Evolutionary conservation across 2,329 filamentous ascomycete genomes (phyloP).

Genomic region (Colletotrichum tofieldiae): DNA sequence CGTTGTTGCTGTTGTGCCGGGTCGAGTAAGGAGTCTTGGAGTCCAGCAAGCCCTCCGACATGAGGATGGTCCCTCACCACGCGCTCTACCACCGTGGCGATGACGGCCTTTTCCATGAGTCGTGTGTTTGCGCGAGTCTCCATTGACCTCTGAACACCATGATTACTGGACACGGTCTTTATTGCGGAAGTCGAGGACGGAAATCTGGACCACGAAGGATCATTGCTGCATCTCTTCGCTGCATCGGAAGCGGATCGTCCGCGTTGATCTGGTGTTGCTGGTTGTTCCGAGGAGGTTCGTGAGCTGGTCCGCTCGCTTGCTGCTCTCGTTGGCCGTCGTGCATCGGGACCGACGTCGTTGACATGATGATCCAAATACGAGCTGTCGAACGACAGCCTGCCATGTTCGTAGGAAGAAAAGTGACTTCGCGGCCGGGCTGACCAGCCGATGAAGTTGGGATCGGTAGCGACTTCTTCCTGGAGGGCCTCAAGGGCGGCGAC

Average conservation of each 20-base stretch:
- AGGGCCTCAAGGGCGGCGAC: conserved; percentile 37
- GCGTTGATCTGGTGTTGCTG: background rate
- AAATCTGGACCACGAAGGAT: conserved; percentile 15
- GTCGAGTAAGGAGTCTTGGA: background rate
- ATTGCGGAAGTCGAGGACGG: background rate
- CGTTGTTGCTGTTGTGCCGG: background rate
- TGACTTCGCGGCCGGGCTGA: conserved; percentile 41
- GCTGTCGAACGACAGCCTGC: conserved; percentile 10
- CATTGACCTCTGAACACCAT: background rate
- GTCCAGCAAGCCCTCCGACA: background rate
- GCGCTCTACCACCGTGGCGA: conserved; percentile 6
- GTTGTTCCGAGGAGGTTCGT: background rate
- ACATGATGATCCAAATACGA: conserved; percentile 15
- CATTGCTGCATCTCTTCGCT: conserved; percentile 2
- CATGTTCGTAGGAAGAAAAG: conserved; percentile 8
- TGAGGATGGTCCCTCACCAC: conserved; percentile 14
- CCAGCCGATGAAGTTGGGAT: conserved; percentile 46
- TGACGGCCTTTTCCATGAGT: background rate
- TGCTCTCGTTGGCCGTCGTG: conserved; percentile 22
- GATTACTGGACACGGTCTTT: background rate
- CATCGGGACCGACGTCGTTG: conserved; percentile 26
- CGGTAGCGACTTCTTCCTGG: conserved; percentile 47
- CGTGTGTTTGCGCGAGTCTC: background rate
- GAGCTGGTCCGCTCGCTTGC: conserved; percentile 10
- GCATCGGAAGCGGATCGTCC: background rate